A percentile compares a stretch with the other conserved stretches of the same genome.
These are phyloP conservation scores for Xanthoconium stramineum DNA, from an alignment of 768 basidiomycete genomes.

Conservation along the genomic window DNA sequence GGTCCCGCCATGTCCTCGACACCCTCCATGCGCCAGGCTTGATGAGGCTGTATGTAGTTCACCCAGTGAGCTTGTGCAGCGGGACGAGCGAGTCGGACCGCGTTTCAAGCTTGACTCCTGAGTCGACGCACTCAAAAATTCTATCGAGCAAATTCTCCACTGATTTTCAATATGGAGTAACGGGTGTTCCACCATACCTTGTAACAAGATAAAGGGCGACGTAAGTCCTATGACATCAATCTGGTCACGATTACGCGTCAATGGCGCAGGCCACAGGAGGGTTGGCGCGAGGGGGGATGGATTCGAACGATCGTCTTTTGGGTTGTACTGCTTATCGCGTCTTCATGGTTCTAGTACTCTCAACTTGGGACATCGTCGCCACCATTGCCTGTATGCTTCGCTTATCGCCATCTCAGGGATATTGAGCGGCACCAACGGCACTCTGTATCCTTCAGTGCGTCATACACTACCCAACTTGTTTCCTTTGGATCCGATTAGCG, in stretches of 20 bases:
- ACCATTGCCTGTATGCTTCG: slow-evolving; percentile 52
- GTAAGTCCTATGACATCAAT: no score
- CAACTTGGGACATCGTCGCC: slow-evolving; percentile 57
- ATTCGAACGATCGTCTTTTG: slow-evolving; percentile 66
- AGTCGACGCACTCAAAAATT: no score
- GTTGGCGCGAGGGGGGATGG: neutral
- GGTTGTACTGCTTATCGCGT: neutral
- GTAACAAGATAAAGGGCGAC: no score
- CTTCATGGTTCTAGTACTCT: no score
- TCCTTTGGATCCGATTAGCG: no score
- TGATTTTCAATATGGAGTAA: no score
- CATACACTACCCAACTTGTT: neutral
- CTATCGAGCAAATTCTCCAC: no score
- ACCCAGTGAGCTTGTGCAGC: slow-evolving; percentile 95
- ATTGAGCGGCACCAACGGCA: slow-evolving; percentile 33
- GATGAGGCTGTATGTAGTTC: slow-evolving; percentile 88
- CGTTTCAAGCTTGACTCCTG: no score
- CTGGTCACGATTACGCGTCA: slow-evolving; percentile 14
- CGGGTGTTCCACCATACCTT: no score
- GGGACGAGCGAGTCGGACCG: slow-evolving; percentile 54
- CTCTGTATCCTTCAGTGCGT: no score
- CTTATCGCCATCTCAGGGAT: slow-evolving; percentile 51
- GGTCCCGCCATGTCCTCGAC: slow-evolving; percentile 86
- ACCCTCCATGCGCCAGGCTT: slow-evolving; percentile 88
- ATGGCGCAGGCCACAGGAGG: no score